Evolutionary conservation across 2,329 filamentous ascomycete genomes (phyloP).

Genomic region (Aureobasidium musti): DNA sequence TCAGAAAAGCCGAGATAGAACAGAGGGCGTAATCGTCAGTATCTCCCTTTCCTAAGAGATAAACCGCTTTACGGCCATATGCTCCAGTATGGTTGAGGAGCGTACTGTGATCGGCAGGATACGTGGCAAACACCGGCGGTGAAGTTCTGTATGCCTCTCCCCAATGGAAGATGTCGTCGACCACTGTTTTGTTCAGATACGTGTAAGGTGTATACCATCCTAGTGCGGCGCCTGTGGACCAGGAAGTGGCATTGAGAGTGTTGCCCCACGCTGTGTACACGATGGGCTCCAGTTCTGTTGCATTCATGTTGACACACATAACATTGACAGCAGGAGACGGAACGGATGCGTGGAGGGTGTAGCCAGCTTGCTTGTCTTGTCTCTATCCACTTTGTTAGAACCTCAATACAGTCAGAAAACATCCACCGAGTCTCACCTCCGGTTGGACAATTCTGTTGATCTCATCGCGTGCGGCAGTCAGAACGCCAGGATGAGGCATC

Average conservation of each 20-base stretch:
- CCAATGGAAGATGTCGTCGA: conserved; percentile 66
- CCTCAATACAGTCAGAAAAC: too few relatives aligned
- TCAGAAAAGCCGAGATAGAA: background rate
- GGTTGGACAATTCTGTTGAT: background rate
- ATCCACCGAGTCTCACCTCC: too few relatives aligned
- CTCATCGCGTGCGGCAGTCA: background rate
- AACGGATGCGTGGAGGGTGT: conserved; percentile 66
- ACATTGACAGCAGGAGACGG: conserved; percentile 71
- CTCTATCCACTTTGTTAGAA: too few relatives aligned
- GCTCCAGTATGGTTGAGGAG: background rate
- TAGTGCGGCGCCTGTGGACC: background rate
- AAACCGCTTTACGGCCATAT: background rate
- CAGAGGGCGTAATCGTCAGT: background rate
- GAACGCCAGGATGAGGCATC: background rate
- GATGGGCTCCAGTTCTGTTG: conserved; percentile 62
- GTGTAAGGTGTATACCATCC: background rate
- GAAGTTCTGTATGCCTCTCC: conserved; percentile 29
- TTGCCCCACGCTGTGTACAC: conserved; percentile 42
- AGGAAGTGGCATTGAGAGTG: background rate
- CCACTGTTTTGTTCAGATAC: conserved; percentile 35
- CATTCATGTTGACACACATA: conserved; percentile 67
- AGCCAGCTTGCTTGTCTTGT: conserved; percentile 47
- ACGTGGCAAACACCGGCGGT: background rate
- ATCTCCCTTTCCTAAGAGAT: background rate
- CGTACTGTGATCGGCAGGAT: background rate